Evolutionary conservation across 495 filamentous ascomycete genomes (phyloP).

Genomic region (Trichocladium antarcticum): DNA sequence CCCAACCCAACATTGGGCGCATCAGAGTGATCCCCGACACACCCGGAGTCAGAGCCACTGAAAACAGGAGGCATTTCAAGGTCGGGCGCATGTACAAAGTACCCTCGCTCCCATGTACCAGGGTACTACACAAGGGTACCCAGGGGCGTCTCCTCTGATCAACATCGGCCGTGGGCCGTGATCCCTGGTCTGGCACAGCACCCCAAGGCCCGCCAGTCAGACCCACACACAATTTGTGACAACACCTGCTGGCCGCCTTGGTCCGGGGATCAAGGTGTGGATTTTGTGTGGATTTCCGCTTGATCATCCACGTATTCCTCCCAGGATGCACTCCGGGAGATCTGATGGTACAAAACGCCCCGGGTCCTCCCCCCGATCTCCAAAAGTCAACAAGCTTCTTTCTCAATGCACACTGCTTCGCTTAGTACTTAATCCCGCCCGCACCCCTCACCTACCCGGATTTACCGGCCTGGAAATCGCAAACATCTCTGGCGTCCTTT

Average conservation of each 20-base stretch:
- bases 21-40: slow-evolving; percentile 30
- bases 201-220: slow-evolving; percentile 26
- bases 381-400: slow-evolving; percentile 31
- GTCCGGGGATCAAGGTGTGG: slow-evolving; percentile 36
- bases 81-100: slow-evolving; percentile 16
- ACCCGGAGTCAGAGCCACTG: slow-evolving; percentile 33
- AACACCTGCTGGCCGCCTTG: slow-evolving; percentile 26
- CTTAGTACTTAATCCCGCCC: slow-evolving; percentile 37
- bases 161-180: slow-evolving; percentile 32
- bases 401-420: slow-evolving; percentile 14
- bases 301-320: slow-evolving; percentile 33
- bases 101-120: slow-evolving; percentile 3
- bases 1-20: slow-evolving; percentile 13
- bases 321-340: slow-evolving; percentile 34
- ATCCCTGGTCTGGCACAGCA: slow-evolving; percentile 39
- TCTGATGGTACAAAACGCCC: slow-evolving; percentile 39
- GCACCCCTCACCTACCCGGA: slow-evolving; percentile 24
- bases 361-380: slow-evolving; percentile 22
- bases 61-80: slow-evolving; percentile 40
- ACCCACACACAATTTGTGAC: slow-evolving; percentile 43
- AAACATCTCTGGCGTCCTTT: not conserved
- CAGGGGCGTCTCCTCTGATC: slow-evolving; percentile 30
- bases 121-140: slow-evolving; percentile 11
- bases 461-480: slow-evolving; percentile 18
- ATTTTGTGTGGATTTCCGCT: slow-evolving; percentile 34